These are phyloP conservation scores for Flaveria bidentis DNA, from an alignment of 129 eudicot species.

Conservation along the genomic window DNA sequence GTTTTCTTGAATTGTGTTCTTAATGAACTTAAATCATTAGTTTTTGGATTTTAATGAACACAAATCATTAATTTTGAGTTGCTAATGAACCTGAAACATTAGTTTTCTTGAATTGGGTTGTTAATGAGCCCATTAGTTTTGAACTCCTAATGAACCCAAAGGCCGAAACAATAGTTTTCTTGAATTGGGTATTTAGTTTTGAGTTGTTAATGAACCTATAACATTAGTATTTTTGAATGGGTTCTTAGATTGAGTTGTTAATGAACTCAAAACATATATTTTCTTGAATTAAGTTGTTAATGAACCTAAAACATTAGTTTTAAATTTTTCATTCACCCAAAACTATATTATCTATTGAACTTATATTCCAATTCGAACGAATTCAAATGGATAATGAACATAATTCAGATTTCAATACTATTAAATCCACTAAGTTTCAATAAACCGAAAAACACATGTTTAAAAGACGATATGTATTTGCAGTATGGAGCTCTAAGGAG, in stretches of 20 bases:
- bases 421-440: background rate
- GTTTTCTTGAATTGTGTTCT: too few relatives aligned
- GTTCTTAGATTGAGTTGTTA: background rate
- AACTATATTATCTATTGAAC: background rate
- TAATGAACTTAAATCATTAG: too few relatives aligned
- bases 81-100: background rate
- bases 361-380: background rate
- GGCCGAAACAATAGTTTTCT: too few relatives aligned
- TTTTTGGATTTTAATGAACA: too few relatives aligned
- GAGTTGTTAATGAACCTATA: background rate
- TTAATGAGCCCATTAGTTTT: background rate
- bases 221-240: too few relatives aligned
- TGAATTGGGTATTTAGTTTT: too few relatives aligned
- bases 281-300: background rate
- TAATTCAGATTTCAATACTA: background rate
- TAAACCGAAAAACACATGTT: background rate
- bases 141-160: too few relatives aligned
- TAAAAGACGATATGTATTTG: background rate
- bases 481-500: conserved; percentile 99
- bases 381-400: background rate
- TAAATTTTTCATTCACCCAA: background rate
- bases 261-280: background rate
- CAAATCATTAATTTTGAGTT: background rate
- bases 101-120: background rate
- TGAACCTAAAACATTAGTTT: background rate